Percentiles rank a stretch among this genome's conserved stretches.
These are phyloP conservation scores for Cunninghamia lanceolata DNA, from an alignment of 75 land plant genomes.

Conservation along the genomic window DNA sequence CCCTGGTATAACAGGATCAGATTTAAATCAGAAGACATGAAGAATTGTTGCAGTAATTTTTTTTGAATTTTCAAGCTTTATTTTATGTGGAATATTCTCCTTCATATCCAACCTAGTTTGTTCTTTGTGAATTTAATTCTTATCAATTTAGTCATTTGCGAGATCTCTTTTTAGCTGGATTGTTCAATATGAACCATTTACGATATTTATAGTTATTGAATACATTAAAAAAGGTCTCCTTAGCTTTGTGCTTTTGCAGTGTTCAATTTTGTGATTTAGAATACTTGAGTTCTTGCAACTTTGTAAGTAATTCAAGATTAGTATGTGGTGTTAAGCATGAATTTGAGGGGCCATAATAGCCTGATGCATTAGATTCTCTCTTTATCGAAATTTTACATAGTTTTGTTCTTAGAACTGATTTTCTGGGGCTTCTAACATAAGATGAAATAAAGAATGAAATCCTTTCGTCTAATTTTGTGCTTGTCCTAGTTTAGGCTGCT, in stretches of 20 bases:
- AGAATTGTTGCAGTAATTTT: not conserved
- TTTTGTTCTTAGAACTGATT: not conserved
- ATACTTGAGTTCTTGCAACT: not conserved
- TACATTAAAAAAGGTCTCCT: not conserved
- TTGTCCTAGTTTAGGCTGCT: constrained; percentile 47
- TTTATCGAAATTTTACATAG: not conserved
- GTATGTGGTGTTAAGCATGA: not conserved
- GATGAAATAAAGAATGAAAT: not conserved
- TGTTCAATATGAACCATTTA: not conserved
- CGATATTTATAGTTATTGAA: not conserved
- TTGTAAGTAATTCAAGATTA: not conserved
- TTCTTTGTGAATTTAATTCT: not conserved
- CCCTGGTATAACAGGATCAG: not conserved
- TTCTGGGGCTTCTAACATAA: not conserved
- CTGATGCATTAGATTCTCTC: not conserved
- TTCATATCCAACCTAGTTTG: not conserved
- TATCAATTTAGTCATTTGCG: not conserved
- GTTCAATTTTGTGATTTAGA: not conserved
- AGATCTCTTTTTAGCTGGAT: not conserved
- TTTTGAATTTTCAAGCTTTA: not conserved
- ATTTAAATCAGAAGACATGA: not conserved
- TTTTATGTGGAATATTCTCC: not conserved
- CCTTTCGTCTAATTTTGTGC: not conserved
- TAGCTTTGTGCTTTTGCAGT: not conserved
- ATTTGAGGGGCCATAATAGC: not conserved